phyloP scores from a whole-genome alignment of 2,329 filamentous ascomycete genomes.

The Scopulariopsis brevicaulis region DNA sequence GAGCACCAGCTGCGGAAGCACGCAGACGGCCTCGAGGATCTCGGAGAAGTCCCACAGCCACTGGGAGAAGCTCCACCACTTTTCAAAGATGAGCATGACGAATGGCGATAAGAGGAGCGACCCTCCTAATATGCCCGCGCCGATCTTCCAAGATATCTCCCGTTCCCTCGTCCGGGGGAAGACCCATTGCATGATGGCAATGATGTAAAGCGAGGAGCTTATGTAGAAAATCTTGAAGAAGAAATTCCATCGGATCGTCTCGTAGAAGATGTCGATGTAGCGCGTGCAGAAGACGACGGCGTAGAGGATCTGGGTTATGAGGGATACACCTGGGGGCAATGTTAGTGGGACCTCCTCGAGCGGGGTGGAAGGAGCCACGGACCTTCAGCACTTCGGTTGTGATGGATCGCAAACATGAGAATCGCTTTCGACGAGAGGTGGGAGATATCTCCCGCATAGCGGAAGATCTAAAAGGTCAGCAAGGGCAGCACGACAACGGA shows the following conservation, averaged over 20 bases:
- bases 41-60: constrained; percentile 81
- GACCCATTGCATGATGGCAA: constrained; percentile 76
- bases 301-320: constrained; percentile 86
- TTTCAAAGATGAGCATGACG: constrained; percentile 56
- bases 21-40: constrained; percentile 81
- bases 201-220: constrained; percentile 70
- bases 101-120: constrained; percentile 61
- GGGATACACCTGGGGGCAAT: constrained; percentile 58
- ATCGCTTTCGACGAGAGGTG: constrained; percentile 83
- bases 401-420: constrained; percentile 81
- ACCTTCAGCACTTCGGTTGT: constrained; percentile 77
- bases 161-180: constrained; percentile 81
- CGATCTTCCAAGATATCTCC: constrained; percentile 90
- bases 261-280: constrained; percentile 71
- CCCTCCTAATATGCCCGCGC: constrained; percentile 54
- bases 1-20: constrained; percentile 83
- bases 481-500: neutral
- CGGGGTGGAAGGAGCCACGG: neutral
- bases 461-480: constrained; percentile 42
- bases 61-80: constrained; percentile 43
- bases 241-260: constrained; percentile 54
- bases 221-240: constrained; percentile 88
- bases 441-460: constrained; percentile 71
- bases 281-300: constrained; percentile 74
- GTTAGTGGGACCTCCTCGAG: neutral